Base-by-base conservation (phyloP, 257 asterid genomes). In the Capsicum chinense region DNA sequence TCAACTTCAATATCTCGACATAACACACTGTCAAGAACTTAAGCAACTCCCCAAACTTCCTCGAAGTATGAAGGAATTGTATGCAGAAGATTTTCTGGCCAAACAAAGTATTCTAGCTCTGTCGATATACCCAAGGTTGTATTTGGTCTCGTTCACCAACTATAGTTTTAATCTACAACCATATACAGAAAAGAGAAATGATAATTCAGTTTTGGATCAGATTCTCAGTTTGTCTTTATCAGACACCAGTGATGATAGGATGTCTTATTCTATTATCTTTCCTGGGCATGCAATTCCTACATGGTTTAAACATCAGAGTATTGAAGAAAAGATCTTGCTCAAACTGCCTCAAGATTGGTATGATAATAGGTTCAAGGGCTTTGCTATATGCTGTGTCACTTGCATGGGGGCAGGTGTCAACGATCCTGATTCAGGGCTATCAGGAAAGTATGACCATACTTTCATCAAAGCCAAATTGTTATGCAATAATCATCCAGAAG, bases 381-480 rank as follows among this genome's bases (percentile, higher is more conserved):
- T 79, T 37, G 83, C 83, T 57, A 79, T 79, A 33, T 79, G 67
- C 35, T 79, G 69, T 79, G 83, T 57, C 54, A 57, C 64, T 57
- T 60, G 67, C 69, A 54, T 33, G 69, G 67, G 67, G 3, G 56
- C 69, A 44, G 56, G 79, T 44, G 2, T 70, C 56, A 9, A 9
- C 5, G 10, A 44, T 70, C 57, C 57, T 44, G 2, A 5, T 42
- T 70, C 37, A 42, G 37, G 56, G 79, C 21, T 70, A 17, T 42
- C 56, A 16, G 83, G 66, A 26, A 37, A 54, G 16, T 57, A 33
- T 7, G 83, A 79, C 54, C 2, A 56, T 56, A 15, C 68, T 15
- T 57, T 60, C 9, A 79, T 57, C 52, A 35, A 35, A 79, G 69
- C n/a, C 69, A 79, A 79, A 56, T 56, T 79, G 39, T n/a, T 79